Evolutionary conservation across 257 asterid species (phyloP).

Genomic region (Lycium ferocissimum): DNA sequence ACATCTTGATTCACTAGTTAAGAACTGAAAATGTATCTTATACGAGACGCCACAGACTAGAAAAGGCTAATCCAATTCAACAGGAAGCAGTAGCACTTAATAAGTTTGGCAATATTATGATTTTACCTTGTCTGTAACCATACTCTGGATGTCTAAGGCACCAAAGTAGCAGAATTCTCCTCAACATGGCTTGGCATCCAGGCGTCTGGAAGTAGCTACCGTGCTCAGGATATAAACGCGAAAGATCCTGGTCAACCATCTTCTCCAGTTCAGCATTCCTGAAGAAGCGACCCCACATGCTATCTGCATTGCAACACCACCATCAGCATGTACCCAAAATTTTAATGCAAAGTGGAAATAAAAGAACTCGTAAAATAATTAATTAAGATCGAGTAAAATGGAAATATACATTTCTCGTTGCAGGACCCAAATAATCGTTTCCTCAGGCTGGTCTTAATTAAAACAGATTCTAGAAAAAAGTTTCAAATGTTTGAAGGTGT

Average conservation of each 20-base stretch:
- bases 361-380: background rate
- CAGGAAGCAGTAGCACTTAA: background rate
- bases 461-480: background rate
- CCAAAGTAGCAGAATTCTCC: slow-evolving; percentile 90
- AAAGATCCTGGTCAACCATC: slow-evolving; percentile 96
- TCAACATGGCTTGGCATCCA: slow-evolving; percentile 86
- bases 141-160: slow-evolving; percentile 82
- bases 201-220: slow-evolving; percentile 93
- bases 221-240: slow-evolving; percentile 93
- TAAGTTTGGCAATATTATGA: slow-evolving; percentile 19
- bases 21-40: slow-evolving; percentile 8
- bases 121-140: slow-evolving; percentile 91
- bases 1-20: slow-evolving; percentile 17
- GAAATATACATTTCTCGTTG: background rate
- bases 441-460: background rate
- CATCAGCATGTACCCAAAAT: slow-evolving; percentile 21
- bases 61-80: background rate
- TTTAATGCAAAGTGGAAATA: background rate
- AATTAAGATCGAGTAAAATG: background rate
- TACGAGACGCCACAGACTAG: background rate
- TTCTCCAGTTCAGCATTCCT: slow-evolving; percentile 92
- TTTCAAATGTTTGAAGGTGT: background rate
- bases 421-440: slow-evolving; percentile 10
- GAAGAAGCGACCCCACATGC: slow-evolving; percentile 99
- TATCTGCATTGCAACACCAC: slow-evolving; percentile 54